A percentile compares a stretch with the other conserved stretches of the same genome.
These are phyloP conservation scores for Pseudozyma tsukubaensis DNA, from an alignment of 1,284 basidiomycete genomes.

Conservation along the genomic window DNA sequence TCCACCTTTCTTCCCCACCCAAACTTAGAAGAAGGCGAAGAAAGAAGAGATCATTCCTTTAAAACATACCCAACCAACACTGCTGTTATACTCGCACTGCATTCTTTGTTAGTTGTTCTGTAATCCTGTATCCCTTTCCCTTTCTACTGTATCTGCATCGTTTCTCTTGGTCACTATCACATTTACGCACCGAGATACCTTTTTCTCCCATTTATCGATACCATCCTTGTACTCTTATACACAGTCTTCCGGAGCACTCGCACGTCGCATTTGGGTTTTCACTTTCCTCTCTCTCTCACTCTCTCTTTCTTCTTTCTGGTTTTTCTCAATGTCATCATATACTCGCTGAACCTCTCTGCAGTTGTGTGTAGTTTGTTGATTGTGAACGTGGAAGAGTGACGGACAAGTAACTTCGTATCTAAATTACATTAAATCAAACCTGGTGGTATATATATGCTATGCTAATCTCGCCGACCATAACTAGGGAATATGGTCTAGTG, in stretches of 20 bases:
- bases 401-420: too few relatives aligned
- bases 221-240: constrained; percentile 50
- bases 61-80: constrained; percentile 15
- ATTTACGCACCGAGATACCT: too few relatives aligned
- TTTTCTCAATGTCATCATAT: constrained; percentile 27
- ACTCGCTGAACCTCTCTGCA: constrained; percentile 24
- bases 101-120: constrained; percentile 18
- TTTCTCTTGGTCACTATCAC: too few relatives aligned
- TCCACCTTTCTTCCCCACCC: constrained; percentile 8
- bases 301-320: background rate
- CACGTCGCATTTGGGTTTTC: constrained; percentile 29
- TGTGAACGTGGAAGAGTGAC: background rate
- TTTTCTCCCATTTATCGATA: constrained; percentile 12
- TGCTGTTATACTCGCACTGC: constrained; percentile 46
- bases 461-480: background rate
- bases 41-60: constrained; percentile 26
- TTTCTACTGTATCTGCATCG: background rate
- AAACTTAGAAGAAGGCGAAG: constrained; percentile 11
- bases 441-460: constrained; percentile 9
- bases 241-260: constrained; percentile 36
- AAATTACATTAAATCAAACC: too few relatives aligned
- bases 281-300: constrained; percentile 12
- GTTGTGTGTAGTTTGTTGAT: background rate
- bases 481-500: constrained; percentile 56
- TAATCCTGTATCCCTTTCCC: background rate